These are phyloP conservation scores for Backusella parvicylindrica DNA, from an alignment of 192 early-diverging fungal species.

Conservation along the genomic window DNA sequence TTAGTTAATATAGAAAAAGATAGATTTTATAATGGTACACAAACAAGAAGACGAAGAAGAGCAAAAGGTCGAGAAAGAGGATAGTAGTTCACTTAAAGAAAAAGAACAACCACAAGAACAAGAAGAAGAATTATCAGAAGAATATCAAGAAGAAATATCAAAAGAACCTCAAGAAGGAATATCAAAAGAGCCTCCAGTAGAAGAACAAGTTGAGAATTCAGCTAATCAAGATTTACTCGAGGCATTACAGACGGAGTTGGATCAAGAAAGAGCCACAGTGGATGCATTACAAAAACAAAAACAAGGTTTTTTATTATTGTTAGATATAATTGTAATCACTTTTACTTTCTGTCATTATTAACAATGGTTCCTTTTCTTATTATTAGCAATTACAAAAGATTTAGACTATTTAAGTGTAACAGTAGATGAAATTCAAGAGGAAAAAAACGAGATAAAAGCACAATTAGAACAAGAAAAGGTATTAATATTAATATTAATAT, in stretches of 20 bases:
- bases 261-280: conserved; percentile 12
- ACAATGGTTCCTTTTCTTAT: not conserved
- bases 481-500: not conserved
- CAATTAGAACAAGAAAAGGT: conserved; percentile 32
- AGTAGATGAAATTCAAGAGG: conserved; percentile 26
- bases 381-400: conserved; percentile 28
- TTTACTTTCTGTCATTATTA: not conserved
- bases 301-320: conserved; percentile 19
- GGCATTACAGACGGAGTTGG: conserved; percentile 6
- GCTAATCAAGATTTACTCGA: not conserved
- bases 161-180: not conserved
- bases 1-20: not conserved
- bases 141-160: not conserved
- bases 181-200: not conserved
- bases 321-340: not conserved
- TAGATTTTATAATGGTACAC: not conserved
- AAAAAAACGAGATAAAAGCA: conserved; percentile 15
- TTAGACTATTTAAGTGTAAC: conserved; percentile 31
- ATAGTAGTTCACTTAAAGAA: not conserved
- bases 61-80: not conserved
- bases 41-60: not conserved
- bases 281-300: conserved; percentile 30
- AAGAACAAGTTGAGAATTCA: not conserved
- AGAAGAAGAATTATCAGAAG: not conserved
- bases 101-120: not conserved